Conservation (phyloP, 2,329 filamentous ascomycete species). For the Apiospora phragmitis region DNA sequence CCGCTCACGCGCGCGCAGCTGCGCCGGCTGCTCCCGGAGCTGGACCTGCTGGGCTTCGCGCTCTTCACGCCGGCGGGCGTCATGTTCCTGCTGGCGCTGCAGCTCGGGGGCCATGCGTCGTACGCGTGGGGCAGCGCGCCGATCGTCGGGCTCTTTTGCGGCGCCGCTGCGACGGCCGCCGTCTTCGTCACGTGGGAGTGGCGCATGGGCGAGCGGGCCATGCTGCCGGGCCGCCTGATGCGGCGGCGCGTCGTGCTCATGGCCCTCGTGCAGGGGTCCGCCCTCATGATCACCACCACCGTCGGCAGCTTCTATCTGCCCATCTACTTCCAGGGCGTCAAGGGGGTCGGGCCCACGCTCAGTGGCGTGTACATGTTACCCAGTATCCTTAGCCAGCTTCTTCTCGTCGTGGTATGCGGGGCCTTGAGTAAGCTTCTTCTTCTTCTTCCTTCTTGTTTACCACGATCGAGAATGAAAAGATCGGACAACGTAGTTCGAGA, state of each 20-base stretch:
- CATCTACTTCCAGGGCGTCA: constrained; percentile 34
- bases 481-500: background rate
- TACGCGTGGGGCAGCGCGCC: constrained; percentile 38
- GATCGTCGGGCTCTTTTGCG: constrained; percentile 40
- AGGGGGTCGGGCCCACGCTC: constrained; percentile 29
- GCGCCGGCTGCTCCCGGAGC: constrained; percentile 26
- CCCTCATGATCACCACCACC: background rate
- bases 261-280: constrained; percentile 19
- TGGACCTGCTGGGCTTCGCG: constrained; percentile 42
- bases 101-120: constrained; percentile 37
- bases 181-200: constrained; percentile 44
- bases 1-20: constrained; percentile 17
- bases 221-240: constrained; percentile 49
- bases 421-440: constrained; percentile 20
- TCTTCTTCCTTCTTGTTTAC: background rate
- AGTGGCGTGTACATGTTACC: constrained; percentile 36
- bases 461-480: background rate
- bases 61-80: constrained; percentile 40
- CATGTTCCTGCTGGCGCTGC: constrained; percentile 45
- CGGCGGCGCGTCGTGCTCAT: constrained; percentile 43
- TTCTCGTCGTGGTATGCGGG: constrained; percentile 56
- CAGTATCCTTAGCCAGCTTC: constrained; percentile 39
- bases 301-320: constrained; percentile 23
- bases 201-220: constrained; percentile 45
- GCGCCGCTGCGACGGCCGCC: constrained; percentile 30